A percentile compares a stretch with the other conserved stretches of the same genome.
Evolutionary conservation across 2,329 filamentous ascomycete genomes (phyloP).

Genomic region (Fusarium sp.): DNA sequence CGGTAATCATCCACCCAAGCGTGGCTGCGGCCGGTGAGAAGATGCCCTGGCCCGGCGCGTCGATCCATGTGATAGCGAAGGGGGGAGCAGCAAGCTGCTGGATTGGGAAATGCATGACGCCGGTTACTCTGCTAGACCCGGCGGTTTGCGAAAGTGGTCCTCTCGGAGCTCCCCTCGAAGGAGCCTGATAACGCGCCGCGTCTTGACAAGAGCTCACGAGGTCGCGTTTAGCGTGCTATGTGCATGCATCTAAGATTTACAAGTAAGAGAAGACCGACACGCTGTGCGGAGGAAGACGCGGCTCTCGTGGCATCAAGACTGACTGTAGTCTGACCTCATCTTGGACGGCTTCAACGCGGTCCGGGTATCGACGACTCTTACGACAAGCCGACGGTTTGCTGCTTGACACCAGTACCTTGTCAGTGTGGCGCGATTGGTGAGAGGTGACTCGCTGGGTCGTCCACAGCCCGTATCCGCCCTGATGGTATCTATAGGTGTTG

Average conservation of each 20-base stretch:
- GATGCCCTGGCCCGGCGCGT: slow-evolving; percentile 24
- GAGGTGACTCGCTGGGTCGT: slow-evolving; percentile 10
- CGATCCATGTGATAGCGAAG: slow-evolving; percentile 42
- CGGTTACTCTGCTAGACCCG: slow-evolving; percentile 29
- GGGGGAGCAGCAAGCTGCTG: slow-evolving; percentile 38
- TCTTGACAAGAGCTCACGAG: slow-evolving; percentile 38
- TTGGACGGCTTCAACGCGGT: not conserved
- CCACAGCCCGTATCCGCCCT: slow-evolving; percentile 3
- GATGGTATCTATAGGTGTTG: slow-evolving; percentile 10
- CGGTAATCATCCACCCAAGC: slow-evolving; percentile 38
- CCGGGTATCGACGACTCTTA: not conserved
- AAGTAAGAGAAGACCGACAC: slow-evolving; percentile 6
- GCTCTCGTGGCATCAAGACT: slow-evolving; percentile 9
- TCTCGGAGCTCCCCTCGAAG: slow-evolving; percentile 1
- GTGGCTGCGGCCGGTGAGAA: slow-evolving; percentile 43
- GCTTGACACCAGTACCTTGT: slow-evolving; percentile 20
- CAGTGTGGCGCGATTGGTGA: slow-evolving; percentile 18
- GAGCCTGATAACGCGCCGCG: slow-evolving; percentile 34
- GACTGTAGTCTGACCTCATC: slow-evolving; percentile 33
- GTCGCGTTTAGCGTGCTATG: slow-evolving; percentile 38
- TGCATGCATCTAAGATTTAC: slow-evolving; percentile 12
- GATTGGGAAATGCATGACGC: slow-evolving; percentile 43
- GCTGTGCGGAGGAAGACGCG: slow-evolving; percentile 1
- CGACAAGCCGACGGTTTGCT: slow-evolving; percentile 4
- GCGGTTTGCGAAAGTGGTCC: slow-evolving; percentile 25